phyloP scores from a whole-genome alignment of 78 protist genomes.

The Cavenderia fasciculata region DNA sequence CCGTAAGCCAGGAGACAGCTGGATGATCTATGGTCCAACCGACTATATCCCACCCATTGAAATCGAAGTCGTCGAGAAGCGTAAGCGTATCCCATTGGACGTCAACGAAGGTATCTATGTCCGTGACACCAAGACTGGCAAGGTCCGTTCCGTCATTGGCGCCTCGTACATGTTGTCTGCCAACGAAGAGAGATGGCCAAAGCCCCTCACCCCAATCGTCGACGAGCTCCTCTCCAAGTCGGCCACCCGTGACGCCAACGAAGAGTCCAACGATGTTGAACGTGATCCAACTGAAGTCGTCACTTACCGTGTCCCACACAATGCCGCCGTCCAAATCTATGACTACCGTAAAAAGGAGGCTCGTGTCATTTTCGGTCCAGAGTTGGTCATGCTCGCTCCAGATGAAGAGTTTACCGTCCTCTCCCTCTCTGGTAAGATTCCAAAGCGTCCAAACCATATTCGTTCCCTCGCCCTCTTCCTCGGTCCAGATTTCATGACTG shows the following conservation, averaged over 20 bases:
- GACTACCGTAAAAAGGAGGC: slow-evolving; percentile 90
- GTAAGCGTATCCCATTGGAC: slow-evolving; percentile 83
- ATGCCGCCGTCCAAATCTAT: slow-evolving; percentile 92
- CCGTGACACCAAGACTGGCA: slow-evolving; percentile 89
- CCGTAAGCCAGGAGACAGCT: slow-evolving; percentile 88
- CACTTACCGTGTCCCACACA: slow-evolving; percentile 94
- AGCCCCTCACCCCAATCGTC: slow-evolving; percentile 85
- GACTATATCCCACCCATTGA: slow-evolving; percentile 88
- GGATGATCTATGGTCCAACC: slow-evolving; percentile 86
- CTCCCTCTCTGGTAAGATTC: slow-evolving; percentile 93
- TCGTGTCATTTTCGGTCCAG: slow-evolving; percentile 96
- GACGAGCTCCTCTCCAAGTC: slow-evolving; percentile 70
- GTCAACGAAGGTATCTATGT: slow-evolving; percentile 93
- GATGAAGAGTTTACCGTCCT: slow-evolving; percentile 95
- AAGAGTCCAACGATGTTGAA: slow-evolving; percentile 44
- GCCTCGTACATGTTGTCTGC: slow-evolving; percentile 84
- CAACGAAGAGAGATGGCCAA: slow-evolving; percentile 90
- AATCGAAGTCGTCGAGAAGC: slow-evolving; percentile 85
- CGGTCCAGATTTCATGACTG: slow-evolving; percentile 97
- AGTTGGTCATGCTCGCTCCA: slow-evolving; percentile 93
- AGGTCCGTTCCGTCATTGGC: slow-evolving; percentile 86
- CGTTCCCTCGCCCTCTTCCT: slow-evolving; percentile 83
- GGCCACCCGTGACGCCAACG: slow-evolving; percentile 73
- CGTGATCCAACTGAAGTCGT: slow-evolving; percentile 90
- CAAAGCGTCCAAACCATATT: slow-evolving; percentile 94